phyloP scores from a whole-genome alignment of 83 land plant genomes.

The Diphasiastrum complanatum region DNA sequence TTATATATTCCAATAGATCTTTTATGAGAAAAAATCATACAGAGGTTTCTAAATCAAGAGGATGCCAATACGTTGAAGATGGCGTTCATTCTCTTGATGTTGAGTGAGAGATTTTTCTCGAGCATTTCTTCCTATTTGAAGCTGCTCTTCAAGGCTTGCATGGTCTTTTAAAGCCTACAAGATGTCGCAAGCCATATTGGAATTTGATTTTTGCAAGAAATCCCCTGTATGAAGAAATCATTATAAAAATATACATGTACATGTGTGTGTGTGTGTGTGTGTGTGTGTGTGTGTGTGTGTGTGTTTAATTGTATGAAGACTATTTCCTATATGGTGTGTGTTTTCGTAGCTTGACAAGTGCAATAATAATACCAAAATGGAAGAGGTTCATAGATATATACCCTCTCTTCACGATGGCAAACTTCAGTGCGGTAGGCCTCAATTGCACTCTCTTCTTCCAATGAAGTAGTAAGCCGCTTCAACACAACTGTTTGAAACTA shows the following conservation, averaged over 20 bases:
- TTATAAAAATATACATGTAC: background rate
- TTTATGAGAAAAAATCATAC: background rate
- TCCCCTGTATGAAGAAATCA: background rate
- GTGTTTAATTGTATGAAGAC: background rate
- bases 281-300: no score
- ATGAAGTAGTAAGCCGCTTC: constrained; percentile 2
- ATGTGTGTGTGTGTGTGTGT: no score
- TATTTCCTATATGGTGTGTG: background rate
- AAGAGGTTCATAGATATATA: background rate
- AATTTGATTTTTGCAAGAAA: background rate
- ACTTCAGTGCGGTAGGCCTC: constrained; percentile 6
- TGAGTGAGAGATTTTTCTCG: constrained; percentile 5
- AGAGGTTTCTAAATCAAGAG: no score
- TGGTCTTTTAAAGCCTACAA: constrained; percentile 13
- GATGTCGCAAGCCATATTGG: background rate
- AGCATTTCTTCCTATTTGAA: background rate
- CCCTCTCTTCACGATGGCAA: constrained; percentile 4
- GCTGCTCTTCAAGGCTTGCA: background rate
- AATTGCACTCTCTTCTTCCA: constrained; percentile 15
- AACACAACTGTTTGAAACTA: constrained; percentile 1
- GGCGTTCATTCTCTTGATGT: background rate
- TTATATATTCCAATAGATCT: no score
- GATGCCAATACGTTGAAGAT: background rate
- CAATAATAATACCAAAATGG: background rate
- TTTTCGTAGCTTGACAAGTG: background rate